Evolutionary conservation across 139 green algal genomes (phyloP), one percentile per base, ranked within the genome.

Genomic region (Chlamydomonas sphaeroides): DNA sequence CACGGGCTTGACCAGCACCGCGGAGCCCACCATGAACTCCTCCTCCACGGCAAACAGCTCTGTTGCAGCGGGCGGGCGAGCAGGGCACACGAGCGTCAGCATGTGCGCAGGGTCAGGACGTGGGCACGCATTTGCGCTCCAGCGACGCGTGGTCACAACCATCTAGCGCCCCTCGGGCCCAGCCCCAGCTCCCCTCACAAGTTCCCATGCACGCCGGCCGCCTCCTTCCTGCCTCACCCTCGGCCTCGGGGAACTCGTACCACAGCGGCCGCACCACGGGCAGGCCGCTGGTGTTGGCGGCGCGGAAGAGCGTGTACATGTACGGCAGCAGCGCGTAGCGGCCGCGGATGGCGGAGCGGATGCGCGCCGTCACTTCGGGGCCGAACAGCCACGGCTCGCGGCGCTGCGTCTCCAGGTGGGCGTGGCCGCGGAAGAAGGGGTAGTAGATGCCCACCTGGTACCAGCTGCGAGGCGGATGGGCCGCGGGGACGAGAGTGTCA

Each of bases 351-450:
- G 97, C 97, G 10, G 89, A 88, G 28, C 96, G 88, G 42, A 99
- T 97, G 67, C 90, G 88, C 4, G 68, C 73, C 0, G 95, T 99
- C 36, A 89, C 84, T 0, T 93, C 86, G 36, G 98, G 95, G 0
- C 96, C 97, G 89, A 98, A 98, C 35, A 99, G 91, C 97, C 97
- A 99, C 18, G 97, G 97, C 93, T 99, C 97, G 36, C 97, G 90
- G 11, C 97, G 91, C 87, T 97, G 96, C 48, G 96, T 95, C 83
- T 99, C 97, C 68, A 99, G 86, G 90, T 99, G 97, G 1, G 96
- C 97, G 86, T 99, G 97, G 53, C 92, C 97, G 18, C 96, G 87
- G 90, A 99, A 98, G 91, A 99, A 99, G 63, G 97, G 97, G 88
- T 99, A 99, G 93, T 94, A 99, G 32, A 89, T 88, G 18, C 91